These are phyloP conservation scores for Candida tetrigidarum DNA, from an alignment of 1,139 yeast species.

Conservation along the genomic window DNA sequence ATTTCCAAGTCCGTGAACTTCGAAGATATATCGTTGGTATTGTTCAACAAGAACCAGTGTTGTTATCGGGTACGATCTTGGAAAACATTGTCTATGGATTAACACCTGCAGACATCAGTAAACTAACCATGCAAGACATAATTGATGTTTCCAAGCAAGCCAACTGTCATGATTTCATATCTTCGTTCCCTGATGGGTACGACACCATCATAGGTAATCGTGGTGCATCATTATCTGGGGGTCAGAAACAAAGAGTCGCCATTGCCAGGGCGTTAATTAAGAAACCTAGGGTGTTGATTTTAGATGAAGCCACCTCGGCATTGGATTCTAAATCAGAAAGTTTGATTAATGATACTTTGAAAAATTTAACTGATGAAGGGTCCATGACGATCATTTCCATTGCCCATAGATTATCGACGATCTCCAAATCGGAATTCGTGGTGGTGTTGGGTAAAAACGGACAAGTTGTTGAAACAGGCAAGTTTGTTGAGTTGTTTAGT, in stretches of 20 bases:
- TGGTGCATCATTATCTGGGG: constrained; percentile 74
- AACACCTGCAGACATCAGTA: constrained; percentile 51
- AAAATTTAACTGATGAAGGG: constrained; percentile 54
- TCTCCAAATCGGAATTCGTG: constrained; percentile 56
- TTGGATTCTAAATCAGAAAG: constrained; percentile 75
- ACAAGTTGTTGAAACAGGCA: constrained; percentile 46
- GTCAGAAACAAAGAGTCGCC: constrained; percentile 90
- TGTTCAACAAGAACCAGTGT: constrained; percentile 88
- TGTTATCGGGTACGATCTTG: constrained; percentile 76
- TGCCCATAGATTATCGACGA: constrained; percentile 90
- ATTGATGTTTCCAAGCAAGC: constrained; percentile 51
- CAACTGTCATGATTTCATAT: constrained; percentile 58
- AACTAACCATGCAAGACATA: constrained; percentile 45
- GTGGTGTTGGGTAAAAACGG: constrained; percentile 57
- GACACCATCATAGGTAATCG: constrained; percentile 58
- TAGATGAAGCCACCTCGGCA: constrained; percentile 85
- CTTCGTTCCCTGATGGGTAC: constrained; percentile 53
- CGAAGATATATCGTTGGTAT: constrained; percentile 73
- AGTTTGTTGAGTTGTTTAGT: constrained; percentile 46
- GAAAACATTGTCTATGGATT: constrained; percentile 84
- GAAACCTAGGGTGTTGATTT: constrained; percentile 61
- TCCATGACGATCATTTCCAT: constrained; percentile 88
- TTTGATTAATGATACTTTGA: constrained; percentile 62
- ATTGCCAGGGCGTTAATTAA: constrained; percentile 80
- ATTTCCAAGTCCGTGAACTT: constrained; percentile 71